phyloP scores from a whole-genome alignment of 164 flowering plant genomes.

The Nymphaea colorata region DNA sequence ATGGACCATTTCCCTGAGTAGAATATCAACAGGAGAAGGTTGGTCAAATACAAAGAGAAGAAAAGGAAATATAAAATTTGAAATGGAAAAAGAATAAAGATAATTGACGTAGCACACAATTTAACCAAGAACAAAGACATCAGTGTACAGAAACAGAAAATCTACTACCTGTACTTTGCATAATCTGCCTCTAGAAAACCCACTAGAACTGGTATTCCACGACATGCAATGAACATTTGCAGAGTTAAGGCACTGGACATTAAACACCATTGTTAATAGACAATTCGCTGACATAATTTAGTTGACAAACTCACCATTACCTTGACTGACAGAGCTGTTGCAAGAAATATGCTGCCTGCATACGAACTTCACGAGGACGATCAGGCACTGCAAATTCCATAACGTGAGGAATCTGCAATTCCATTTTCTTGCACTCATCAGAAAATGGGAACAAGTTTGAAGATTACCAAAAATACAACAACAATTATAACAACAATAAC shows the following conservation, averaged over 20 bases:
- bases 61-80: not conserved
- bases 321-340: slow-evolving; percentile 98
- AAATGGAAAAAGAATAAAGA: not conserved
- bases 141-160: not conserved
- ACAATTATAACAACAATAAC: too few relatives aligned
- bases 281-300: not conserved
- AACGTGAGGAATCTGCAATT: slow-evolving; percentile 65
- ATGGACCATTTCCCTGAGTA: slow-evolving; percentile 93
- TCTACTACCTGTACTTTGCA: slow-evolving; percentile 80
- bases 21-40: not conserved
- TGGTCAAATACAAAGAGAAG: not conserved
- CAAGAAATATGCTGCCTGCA: slow-evolving; percentile 91
- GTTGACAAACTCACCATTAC: slow-evolving; percentile 16
- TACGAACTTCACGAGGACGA: slow-evolving; percentile 84
- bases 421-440: slow-evolving; percentile 1
- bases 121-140: not conserved
- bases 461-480: too few relatives aligned
- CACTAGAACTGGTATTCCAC: slow-evolving; percentile 91
- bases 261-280: slow-evolving; percentile 6
- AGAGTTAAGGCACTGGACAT: slow-evolving; percentile 74
- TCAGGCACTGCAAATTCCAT: slow-evolving; percentile 86
- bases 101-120: not conserved
- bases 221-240: slow-evolving; percentile 97
- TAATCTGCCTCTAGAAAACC: slow-evolving; percentile 97
- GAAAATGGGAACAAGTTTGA: too few relatives aligned